phyloP scores from a whole-genome alignment of 768 basidiomycete genomes.

The Boletellus ananas region DNA sequence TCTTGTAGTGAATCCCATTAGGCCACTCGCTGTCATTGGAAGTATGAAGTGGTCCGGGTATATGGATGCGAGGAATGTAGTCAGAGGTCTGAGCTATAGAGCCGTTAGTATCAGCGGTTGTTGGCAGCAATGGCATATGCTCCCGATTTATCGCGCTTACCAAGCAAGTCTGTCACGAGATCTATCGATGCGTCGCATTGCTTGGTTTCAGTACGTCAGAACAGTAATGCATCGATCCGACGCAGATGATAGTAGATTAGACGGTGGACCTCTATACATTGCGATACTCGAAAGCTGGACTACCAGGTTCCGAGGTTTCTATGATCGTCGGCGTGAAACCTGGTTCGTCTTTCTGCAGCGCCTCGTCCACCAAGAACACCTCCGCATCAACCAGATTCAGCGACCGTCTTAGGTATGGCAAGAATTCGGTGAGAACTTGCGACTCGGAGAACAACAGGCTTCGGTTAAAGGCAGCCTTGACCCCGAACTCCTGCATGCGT shows the following conservation, averaged over 20 bases:
- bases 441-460: conserved; percentile 80
- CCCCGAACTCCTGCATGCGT: conserved; percentile 75
- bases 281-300: conserved; percentile 82
- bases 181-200: too few relatives aligned
- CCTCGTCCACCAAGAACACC: conserved; percentile 67
- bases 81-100: too few relatives aligned
- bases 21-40: too few relatives aligned
- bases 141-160: too few relatives aligned
- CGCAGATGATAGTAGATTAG: background rate
- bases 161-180: too few relatives aligned
- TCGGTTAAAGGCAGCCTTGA: conserved; percentile 76
- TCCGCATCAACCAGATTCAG: conserved; percentile 69
- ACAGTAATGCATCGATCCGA: too few relatives aligned
- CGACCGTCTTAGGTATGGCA: conserved; percentile 79
- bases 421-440: conserved; percentile 62
- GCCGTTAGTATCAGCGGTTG: too few relatives aligned
- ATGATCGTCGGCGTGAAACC: conserved; percentile 70
- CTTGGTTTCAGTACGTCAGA: too few relatives aligned
- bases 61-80: too few relatives aligned
- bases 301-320: conserved; percentile 84
- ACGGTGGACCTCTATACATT: conserved; percentile 46
- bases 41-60: too few relatives aligned
- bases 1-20: too few relatives aligned
- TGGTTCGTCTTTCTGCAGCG: conserved; percentile 45
- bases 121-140: too few relatives aligned